Evolutionary conservation across 108 stramenopile species (phyloP), one percentile per base, ranked within the genome.

Genomic region (Skeletonema marinoi): DNA sequence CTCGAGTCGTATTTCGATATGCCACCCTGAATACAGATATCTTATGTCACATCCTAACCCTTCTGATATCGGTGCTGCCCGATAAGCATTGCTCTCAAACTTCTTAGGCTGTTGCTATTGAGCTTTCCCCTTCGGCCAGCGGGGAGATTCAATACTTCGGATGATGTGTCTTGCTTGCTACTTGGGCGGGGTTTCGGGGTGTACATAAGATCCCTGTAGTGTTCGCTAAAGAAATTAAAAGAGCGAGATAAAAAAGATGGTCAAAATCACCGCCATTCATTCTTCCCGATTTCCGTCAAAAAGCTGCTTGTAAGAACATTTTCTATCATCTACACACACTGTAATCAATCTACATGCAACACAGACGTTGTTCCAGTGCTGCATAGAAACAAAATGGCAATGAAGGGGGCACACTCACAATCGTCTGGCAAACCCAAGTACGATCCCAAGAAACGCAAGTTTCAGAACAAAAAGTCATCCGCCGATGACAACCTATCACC

Each of bases 401-500:
- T 56, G 54, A 56, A 56, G 21, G 54, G 25, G 25, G 9, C 54
- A 25, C 16, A 56, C 29, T 25, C 54, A 29, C 25, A 56, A 56
- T 4, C 54, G 7, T 29, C 21, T 29, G 54, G 54, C 2, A 25
- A 56, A 6, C 9, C 54, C 54, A 56, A 56, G 21, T 56, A 56
- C 54, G 54, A 56, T 56, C 54, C 54, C 25, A 56, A 56, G 25
- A 56, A 56, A 25, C 54, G 54, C 25, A 56, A 56, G 54, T 56
- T 56, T 56, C 54, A 56, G 54, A 56, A 56, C 54, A 56, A 56
- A 9, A 56, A 29, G 54, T 29, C 54, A 10, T 56, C 54, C 9
- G 19, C 54, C 54, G 54, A 56, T 56, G 54, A 56, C 54, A 56
- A 56, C 54, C 54, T 56, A 8, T n/a, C 54, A 56, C 81, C 81